These are phyloP conservation scores for Trichocladium antarcticum DNA, from an alignment of 495 filamentous ascomycete genomes.

Conservation along the genomic window DNA sequence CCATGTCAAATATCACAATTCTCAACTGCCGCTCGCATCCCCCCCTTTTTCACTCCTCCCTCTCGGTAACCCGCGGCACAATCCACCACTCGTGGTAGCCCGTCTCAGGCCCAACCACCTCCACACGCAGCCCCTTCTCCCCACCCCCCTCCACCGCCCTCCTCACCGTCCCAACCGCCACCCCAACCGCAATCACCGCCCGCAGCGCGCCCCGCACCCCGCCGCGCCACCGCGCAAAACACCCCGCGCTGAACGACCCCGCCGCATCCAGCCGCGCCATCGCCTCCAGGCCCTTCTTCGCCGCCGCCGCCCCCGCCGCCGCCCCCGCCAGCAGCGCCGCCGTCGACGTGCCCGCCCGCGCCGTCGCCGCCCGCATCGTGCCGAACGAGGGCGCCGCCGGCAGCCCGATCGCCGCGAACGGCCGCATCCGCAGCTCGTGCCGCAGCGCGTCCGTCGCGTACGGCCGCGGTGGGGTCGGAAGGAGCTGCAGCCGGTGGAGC, in stretches of 20 bases:
- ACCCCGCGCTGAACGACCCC: constrained; percentile 37
- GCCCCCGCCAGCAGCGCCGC: constrained; percentile 48
- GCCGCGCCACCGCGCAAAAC: constrained; percentile 48
- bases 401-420: constrained; percentile 58
- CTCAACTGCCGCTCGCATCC: not conserved
- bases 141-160: constrained; percentile 22
- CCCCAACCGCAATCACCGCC: constrained; percentile 55
- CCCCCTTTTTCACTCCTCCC: constrained; percentile 1
- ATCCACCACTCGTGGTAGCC: constrained; percentile 69
- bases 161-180: constrained; percentile 49
- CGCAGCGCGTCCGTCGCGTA: constrained; percentile 61
- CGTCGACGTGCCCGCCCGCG: constrained; percentile 29
- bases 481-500: constrained; percentile 47
- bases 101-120: constrained; percentile 45
- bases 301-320: constrained; percentile 45
- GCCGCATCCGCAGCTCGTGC: constrained; percentile 86
- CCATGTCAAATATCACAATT: too few species aligned
- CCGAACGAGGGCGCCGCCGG: constrained; percentile 60
- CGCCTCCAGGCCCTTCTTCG: constrained; percentile 54
- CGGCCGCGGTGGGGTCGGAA: constrained; percentile 49
- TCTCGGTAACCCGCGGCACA: constrained; percentile 49
- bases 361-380: constrained; percentile 39
- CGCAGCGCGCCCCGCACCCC: constrained; percentile 49
- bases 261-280: constrained; percentile 39
- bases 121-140: constrained; percentile 35